Evolutionary conservation across 78 protist species (phyloP).

Genomic region (Bigelowiella natans): DNA sequence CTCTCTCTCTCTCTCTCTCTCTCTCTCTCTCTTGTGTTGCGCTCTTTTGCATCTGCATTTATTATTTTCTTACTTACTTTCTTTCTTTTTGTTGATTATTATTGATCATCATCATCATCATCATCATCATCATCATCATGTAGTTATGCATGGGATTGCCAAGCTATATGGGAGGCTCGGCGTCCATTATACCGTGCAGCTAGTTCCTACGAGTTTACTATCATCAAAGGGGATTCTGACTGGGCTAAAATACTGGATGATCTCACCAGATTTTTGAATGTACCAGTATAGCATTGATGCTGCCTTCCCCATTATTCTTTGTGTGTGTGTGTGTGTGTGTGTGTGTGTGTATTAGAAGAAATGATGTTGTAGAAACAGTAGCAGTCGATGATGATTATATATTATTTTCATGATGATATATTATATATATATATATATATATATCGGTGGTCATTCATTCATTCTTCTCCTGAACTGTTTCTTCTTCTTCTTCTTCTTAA

Average conservation of each 20-base stretch:
- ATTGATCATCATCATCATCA: no score
- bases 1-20: background rate
- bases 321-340: background rate
- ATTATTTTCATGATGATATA: no score
- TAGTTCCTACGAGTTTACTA: background rate
- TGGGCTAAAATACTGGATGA: background rate
- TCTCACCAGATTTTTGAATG: background rate
- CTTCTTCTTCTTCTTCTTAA: no score
- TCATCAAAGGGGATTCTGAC: background rate
- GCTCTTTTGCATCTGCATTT: no score
- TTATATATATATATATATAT: no score
- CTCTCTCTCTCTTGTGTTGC: background rate
- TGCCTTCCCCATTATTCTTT: background rate
- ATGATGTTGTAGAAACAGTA: no score
- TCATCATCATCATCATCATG: background rate
- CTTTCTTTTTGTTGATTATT: no score
- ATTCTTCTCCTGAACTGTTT: no score
- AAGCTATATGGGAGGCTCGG: background rate
- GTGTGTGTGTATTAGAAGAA: no score
- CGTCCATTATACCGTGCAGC: background rate
- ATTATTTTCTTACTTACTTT: no score
- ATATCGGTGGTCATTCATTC: no score
- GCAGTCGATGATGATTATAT: no score
- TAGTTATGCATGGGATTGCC: background rate
- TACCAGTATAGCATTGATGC: background rate